These are phyloP conservation scores for Cicer chorassanicum DNA, from an alignment of 306 rosid species.

Conservation along the genomic window DNA sequence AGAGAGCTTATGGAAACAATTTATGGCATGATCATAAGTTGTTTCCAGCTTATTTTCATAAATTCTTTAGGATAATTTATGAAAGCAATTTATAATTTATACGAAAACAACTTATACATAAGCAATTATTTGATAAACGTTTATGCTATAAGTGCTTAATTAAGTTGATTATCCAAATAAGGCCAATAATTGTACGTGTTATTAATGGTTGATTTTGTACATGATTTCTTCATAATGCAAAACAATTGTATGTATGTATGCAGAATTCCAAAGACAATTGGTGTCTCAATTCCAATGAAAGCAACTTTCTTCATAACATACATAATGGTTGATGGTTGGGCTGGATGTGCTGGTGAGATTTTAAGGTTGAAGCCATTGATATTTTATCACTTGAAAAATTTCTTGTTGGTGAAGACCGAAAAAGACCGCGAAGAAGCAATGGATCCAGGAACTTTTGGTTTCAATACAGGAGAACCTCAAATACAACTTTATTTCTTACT, in stretches of 20 bases:
- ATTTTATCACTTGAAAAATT: slow-evolving; percentile 75
- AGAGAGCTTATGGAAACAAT: too few relatives aligned
- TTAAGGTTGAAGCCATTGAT: slow-evolving; percentile 87
- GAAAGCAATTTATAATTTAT: too few relatives aligned
- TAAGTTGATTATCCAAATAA: too few relatives aligned
- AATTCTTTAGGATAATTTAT: too few relatives aligned
- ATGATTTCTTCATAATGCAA: slow-evolving; percentile 21
- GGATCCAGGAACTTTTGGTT: slow-evolving; percentile 97
- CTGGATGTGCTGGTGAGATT: slow-evolving; percentile 97
- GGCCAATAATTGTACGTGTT: background rate
- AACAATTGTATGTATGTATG: slow-evolving; percentile 44
- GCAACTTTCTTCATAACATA: slow-evolving; percentile 98
- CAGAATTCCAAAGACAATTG: slow-evolving; percentile 90
- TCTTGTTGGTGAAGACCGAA: slow-evolving; percentile 88
- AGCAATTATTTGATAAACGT: too few relatives aligned
- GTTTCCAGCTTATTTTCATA: too few relatives aligned
- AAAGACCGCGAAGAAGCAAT: slow-evolving; percentile 96
- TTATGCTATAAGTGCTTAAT: too few relatives aligned
- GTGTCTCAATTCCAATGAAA: slow-evolving; percentile 98
- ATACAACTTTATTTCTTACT: slow-evolving; percentile 94
- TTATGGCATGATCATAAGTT: too few relatives aligned
- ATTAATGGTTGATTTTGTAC: background rate
- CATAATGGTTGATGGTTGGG: slow-evolving; percentile 99
- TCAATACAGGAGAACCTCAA: slow-evolving; percentile 95
- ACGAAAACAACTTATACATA: too few relatives aligned